Conservation (phyloP, 208 protist genomes). For the Endotrypanum monterogeii region DNA sequence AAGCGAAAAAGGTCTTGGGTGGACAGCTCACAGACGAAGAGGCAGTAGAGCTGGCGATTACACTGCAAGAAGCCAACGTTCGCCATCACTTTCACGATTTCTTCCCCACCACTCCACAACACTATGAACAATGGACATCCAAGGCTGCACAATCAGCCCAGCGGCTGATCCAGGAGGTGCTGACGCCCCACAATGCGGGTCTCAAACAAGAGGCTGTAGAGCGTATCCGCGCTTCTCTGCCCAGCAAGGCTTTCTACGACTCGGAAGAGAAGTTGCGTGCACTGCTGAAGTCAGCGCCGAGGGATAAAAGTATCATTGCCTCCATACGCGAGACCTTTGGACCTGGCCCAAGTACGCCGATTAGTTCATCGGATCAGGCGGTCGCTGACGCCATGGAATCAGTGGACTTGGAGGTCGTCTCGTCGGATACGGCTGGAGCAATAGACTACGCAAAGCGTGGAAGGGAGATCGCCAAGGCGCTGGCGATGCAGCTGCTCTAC, state of each 20-base stretch:
- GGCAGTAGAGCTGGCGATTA: slow-evolving; percentile 64
- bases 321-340: slow-evolving; percentile 67
- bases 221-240: slow-evolving; percentile 48
- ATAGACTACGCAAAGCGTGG: slow-evolving; percentile 46
- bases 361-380: slow-evolving; percentile 65
- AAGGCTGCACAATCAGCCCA: slow-evolving; percentile 34
- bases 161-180: slow-evolving; percentile 47
- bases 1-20: slow-evolving; percentile 63
- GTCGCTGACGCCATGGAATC: slow-evolving; percentile 55
- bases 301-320: slow-evolving; percentile 56
- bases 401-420: slow-evolving; percentile 41
- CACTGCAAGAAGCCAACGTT: slow-evolving; percentile 64
- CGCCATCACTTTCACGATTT: slow-evolving; percentile 85
- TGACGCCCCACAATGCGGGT: slow-evolving; percentile 34
- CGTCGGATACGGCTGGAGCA: slow-evolving; percentile 60
- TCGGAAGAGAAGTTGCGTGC: slow-evolving; percentile 64
- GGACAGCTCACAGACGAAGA: slow-evolving; percentile 70
- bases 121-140: slow-evolving; percentile 75
- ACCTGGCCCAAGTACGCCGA: slow-evolving; percentile 46
- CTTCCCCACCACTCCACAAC: slow-evolving; percentile 48
- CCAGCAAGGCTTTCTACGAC: slow-evolving; percentile 68
- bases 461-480: slow-evolving; percentile 45
- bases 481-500: slow-evolving; percentile 77
- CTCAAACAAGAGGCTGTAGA: slow-evolving; percentile 52
- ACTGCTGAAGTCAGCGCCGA: slow-evolving; percentile 53